Conservation (phyloP, 1,284 basidiomycete genomes). For the Phellopilus nigrolimitatus region DNA sequence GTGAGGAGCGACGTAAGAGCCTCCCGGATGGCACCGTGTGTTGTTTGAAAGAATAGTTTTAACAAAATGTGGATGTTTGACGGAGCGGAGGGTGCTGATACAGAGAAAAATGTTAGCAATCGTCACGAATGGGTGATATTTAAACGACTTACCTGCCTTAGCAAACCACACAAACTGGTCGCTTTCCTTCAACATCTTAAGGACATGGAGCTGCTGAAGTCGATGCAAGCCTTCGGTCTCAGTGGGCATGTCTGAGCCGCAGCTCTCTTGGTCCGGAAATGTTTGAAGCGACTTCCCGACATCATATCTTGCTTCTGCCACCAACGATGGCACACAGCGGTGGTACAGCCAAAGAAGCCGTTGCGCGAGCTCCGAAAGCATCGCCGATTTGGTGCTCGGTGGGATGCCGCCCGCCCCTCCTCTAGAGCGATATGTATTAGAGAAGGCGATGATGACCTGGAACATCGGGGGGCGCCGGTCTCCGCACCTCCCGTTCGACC, state of each 20-base stretch:
- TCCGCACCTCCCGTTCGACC: constrained; percentile 70
- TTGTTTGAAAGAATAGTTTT: constrained; percentile 50
- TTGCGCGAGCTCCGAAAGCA: constrained; percentile 76
- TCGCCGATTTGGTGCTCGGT: constrained; percentile 40
- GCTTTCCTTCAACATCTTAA: constrained; percentile 67
- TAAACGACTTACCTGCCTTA: constrained; percentile 56
- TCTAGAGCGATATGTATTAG: constrained; percentile 40
- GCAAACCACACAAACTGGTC: constrained; percentile 75
- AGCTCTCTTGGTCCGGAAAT: constrained; percentile 31
- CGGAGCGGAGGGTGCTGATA: constrained; percentile 42
- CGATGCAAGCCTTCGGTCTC: constrained; percentile 45
- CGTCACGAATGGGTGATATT: background rate
- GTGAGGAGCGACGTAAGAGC: constrained; percentile 56
- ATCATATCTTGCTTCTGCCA: constrained; percentile 81
- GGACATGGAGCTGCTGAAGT: constrained; percentile 72
- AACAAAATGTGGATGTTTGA: constrained; percentile 63
- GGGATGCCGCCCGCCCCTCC: constrained; percentile 25
- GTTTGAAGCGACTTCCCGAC: constrained; percentile 73
- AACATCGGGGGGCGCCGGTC: constrained; percentile 81
- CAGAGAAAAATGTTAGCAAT: constrained; percentile 9
- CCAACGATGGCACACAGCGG: constrained; percentile 64
- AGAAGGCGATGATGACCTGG: constrained; percentile 76
- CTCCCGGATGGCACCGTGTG: constrained; percentile 46
- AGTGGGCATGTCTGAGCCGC: constrained; percentile 21
- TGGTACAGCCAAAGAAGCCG: constrained; percentile 84